Percentiles rank a stretch among this genome's conserved stretches.
Conservation (phyloP, 2,329 filamentous ascomycete genomes). For the Talaromyces sp. region DNA sequence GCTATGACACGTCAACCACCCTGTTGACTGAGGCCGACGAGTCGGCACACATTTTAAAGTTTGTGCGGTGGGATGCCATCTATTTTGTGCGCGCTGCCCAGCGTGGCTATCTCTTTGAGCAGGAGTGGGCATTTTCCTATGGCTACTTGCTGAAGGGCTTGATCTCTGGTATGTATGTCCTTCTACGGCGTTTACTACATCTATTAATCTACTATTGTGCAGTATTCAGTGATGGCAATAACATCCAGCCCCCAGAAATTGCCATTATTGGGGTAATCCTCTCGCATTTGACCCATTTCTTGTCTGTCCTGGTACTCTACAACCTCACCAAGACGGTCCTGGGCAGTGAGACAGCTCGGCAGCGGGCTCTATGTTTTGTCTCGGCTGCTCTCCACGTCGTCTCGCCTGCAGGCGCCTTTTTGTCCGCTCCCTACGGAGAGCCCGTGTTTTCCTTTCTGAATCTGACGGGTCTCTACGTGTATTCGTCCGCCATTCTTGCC, state of each 20-base stretch:
- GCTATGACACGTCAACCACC: conserved; percentile 59
- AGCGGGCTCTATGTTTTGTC: conserved; percentile 46
- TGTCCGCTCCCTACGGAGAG: conserved; percentile 82
- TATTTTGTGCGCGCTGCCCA: conserved; percentile 54
- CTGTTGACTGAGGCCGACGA: conserved; percentile 33
- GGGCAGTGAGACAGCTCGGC: conserved; percentile 23
- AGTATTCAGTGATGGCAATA: not conserved
- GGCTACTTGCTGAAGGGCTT: conserved; percentile 39
- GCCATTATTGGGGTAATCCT: conserved; percentile 53
- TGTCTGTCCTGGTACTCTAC: conserved; percentile 70
- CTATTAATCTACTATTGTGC: conserved; percentile 13
- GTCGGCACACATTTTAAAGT: conserved; percentile 33
- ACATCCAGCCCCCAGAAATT: not conserved
- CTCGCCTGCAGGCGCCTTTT: conserved; percentile 82
- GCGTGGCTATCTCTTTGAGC: conserved; percentile 55
- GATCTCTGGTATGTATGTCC: conserved; percentile 23
- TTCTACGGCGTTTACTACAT: not conserved
- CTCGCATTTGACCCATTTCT: conserved; percentile 69
- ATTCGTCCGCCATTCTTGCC: conserved; percentile 47
- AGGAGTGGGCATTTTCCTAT: conserved; percentile 64
- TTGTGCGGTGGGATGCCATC: conserved; percentile 59
- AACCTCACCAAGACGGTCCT: conserved; percentile 58
- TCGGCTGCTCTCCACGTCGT: conserved; percentile 72
- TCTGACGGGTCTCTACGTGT: conserved; percentile 67
- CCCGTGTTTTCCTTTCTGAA: conserved; percentile 72